Evolutionary conservation across 257 asterid species (phyloP).

Genomic region (Scutellaria galericulata): DNA sequence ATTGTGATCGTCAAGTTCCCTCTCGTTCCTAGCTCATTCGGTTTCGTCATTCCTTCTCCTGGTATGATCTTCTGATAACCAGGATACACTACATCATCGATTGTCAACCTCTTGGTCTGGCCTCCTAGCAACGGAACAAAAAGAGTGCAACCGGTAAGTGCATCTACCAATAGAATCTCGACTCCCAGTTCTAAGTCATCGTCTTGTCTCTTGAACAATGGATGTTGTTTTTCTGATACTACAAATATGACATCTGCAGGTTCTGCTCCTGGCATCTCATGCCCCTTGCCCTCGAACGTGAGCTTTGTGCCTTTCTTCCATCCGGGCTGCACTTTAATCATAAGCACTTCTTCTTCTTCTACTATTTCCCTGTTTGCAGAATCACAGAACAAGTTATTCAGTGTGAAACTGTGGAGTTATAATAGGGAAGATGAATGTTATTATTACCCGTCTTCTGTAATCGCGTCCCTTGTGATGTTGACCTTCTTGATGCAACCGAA

Average conservation of each 20-base stretch:
- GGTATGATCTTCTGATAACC: constrained; percentile 55
- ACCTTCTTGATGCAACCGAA: constrained; percentile 75
- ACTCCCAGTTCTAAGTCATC: constrained; percentile 59
- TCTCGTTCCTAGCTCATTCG: constrained; percentile 55
- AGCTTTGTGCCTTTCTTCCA: constrained; percentile 74
- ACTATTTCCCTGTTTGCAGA: constrained; percentile 48
- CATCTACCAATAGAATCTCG: constrained; percentile 63
- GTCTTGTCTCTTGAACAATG: constrained; percentile 56
- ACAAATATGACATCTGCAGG: constrained; percentile 59
- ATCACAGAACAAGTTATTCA: constrained; percentile 4
- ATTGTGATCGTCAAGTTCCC: constrained; percentile 68
- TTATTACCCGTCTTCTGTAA: constrained; percentile 56
- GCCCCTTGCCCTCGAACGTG: constrained; percentile 72
- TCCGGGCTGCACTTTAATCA: constrained; percentile 76
- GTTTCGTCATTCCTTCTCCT: constrained; percentile 84
- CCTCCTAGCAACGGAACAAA: constrained; percentile 63
- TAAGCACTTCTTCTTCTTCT: constrained; percentile 59
- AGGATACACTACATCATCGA: constrained; percentile 64
- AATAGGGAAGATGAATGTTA: background rate
- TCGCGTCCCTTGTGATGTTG: constrained; percentile 51
- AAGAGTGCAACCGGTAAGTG: constrained; percentile 64
- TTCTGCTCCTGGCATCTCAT: constrained; percentile 50
- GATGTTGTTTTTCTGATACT: constrained; percentile 59
- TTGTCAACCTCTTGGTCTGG: constrained; percentile 43
- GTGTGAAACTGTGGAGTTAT: background rate